A percentile compares a stretch with the other conserved stretches of the same genome.
Conservation (phyloP, 2,329 filamentous ascomycete species). For the Botryotinia globosa region DNA sequence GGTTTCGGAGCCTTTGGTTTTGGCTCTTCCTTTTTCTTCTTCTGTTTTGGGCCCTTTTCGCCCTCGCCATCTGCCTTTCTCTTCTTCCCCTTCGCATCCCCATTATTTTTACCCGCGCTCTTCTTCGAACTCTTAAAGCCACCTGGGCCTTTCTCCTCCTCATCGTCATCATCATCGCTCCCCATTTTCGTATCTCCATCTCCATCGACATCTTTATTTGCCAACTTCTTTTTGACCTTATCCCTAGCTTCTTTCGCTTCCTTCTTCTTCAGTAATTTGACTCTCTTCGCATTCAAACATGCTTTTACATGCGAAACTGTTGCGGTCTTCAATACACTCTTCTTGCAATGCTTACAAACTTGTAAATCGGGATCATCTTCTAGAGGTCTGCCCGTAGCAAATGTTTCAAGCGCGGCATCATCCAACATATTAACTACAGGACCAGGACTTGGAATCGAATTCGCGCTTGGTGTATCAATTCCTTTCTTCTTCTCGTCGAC, state of each 20-base stretch:
- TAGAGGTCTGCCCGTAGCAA: constrained; percentile 76
- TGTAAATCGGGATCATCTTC: constrained; percentile 77
- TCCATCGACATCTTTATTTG: constrained; percentile 36
- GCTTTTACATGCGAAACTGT: constrained; percentile 78
- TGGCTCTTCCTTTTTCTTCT: constrained; percentile 93
- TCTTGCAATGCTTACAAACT: constrained; percentile 92
- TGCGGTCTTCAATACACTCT: constrained; percentile 72
- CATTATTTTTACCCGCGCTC: constrained; percentile 62
- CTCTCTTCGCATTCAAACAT: constrained; percentile 65
- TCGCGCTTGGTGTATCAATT: constrained; percentile 42
- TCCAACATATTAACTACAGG: constrained; percentile 68
- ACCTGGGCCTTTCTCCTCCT: constrained; percentile 40
- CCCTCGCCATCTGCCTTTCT: constrained; percentile 71
- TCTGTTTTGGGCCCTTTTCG: constrained; percentile 81
- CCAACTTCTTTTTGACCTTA: constrained; percentile 44
- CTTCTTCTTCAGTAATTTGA: constrained; percentile 39
- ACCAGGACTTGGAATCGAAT: constrained; percentile 45
- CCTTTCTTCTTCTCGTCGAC: constrained; percentile 56
- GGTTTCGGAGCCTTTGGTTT: constrained; percentile 81
- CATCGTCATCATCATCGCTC: constrained; percentile 43
- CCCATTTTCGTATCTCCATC: constrained; percentile 40
- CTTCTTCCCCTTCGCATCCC: constrained; percentile 65
- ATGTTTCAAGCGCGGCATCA: constrained; percentile 72
- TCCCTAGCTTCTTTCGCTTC: constrained; percentile 40
- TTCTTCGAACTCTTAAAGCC: constrained; percentile 54